Base-by-base conservation (phyloP, 2,329 filamentous ascomycete genomes). In the Lecanicillium sp. region DNA sequence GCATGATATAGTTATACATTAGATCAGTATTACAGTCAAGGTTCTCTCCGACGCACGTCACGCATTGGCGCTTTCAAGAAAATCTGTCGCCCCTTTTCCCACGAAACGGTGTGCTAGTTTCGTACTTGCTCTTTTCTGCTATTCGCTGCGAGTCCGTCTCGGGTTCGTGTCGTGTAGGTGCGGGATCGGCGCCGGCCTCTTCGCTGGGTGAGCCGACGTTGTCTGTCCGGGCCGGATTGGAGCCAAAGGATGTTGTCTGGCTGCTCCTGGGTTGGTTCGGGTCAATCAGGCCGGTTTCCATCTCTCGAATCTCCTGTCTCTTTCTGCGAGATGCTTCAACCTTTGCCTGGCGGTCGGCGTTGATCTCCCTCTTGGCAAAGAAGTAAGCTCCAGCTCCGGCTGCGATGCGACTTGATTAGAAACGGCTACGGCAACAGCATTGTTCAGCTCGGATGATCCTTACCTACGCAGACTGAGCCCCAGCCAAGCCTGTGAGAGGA, bases 351-450 rank as follows among this genome's bases (percentile, higher is more conserved):
- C 90, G 85, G 63, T 95, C 88, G 50, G 85, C 85, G 58, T 95
- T 95, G 73, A 98, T 94, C 60, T 81, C 82, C 56, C 78, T 75
- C 73, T 98, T 98, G 47, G 92, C 92, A 59, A 95, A 95, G 69
- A 85, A 88, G 71, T 96, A 98, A 54, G 90, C 88, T 46, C 83
- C 85, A 48, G 79, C 92, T 56, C 90, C 92, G 49, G 89, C 87
- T 88, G 55, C 38, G 20, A 38, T 28, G 22, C 22, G 15, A 40
- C 33, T 20, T 43, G 45, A 45, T 51, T 43, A 47, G 44, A 25
- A 37, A 18, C 44, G 44, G 40, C 42, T n/a, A n/a, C n/a, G n/a
- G 38, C 33, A 17, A 15, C 33, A 18, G 32, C 5, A 37, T 19
- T 27, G 35, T 36, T 29, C 28, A 13, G 4, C 16, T n/a, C 19